phyloP scores from a whole-genome alignment of 352 stramenopile genomes.

The Phytophthora sp. region DNA sequence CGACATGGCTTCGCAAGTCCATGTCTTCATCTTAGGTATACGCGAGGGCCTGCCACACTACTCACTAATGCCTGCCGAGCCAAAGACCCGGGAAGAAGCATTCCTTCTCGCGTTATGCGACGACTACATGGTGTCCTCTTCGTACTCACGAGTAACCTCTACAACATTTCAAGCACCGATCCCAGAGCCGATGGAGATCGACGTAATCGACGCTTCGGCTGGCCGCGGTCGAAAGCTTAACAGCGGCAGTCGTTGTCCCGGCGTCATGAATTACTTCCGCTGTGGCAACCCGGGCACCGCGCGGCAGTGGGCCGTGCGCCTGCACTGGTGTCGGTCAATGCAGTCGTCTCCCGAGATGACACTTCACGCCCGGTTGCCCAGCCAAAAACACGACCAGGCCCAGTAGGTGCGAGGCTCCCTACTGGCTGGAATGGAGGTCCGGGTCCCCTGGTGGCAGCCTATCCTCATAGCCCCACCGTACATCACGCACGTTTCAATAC shows the following conservation, averaged over 20 bases:
- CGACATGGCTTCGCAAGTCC: neutral
- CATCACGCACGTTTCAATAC: too few species aligned
- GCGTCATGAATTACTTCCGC: neutral
- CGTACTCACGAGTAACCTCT: too few species aligned
- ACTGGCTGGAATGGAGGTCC: too few species aligned
- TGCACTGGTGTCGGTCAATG: neutral
- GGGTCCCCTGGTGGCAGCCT: too few species aligned
- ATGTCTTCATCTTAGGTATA: neutral
- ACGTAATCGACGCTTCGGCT: neutral
- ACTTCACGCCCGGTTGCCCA: too few species aligned
- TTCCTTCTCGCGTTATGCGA: neutral
- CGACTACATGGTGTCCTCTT: neutral
- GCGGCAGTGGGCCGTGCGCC: conserved; percentile 1
- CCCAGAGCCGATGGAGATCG: neutral
- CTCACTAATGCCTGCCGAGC: neutral
- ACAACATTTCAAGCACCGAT: too few species aligned
- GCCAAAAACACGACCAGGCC: neutral
- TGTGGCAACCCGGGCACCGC: neutral
- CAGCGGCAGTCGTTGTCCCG: neutral
- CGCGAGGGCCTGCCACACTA: neutral
- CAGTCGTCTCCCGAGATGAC: too few species aligned
- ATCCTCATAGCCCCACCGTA: too few species aligned
- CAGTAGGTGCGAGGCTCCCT: too few species aligned
- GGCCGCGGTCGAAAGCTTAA: neutral
- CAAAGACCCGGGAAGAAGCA: neutral